phyloP scores from a whole-genome alignment of 139 green algal genomes.

The Eudorina sp. region DNA sequence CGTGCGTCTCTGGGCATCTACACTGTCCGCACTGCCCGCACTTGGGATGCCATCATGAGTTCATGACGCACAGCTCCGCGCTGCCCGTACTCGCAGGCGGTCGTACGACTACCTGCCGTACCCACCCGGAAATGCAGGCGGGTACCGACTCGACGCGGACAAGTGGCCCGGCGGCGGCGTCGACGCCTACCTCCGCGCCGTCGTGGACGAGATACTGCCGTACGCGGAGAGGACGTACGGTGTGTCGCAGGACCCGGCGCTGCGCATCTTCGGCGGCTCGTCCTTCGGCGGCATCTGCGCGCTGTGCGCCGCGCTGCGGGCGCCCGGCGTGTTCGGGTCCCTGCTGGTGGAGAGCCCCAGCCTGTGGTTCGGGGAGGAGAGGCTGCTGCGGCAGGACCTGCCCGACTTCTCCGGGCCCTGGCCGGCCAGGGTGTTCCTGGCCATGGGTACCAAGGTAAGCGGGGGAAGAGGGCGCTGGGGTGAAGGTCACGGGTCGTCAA shows the following conservation, averaged over 20 bases:
- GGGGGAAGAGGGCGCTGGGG: background rate
- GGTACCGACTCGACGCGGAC: slow-evolving; percentile 56
- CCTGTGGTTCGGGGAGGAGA: slow-evolving; percentile 64
- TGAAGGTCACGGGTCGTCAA: background rate
- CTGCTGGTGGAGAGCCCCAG: slow-evolving; percentile 67
- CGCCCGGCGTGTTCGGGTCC: slow-evolving; percentile 53
- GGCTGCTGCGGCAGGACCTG: slow-evolving; percentile 48
- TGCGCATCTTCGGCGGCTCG: slow-evolving; percentile 62
- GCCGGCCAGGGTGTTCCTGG: slow-evolving; percentile 60
- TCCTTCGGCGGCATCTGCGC: slow-evolving; percentile 73
- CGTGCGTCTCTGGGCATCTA: too few relatives aligned
- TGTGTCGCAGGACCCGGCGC: slow-evolving; percentile 4
- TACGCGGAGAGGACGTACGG: slow-evolving; percentile 53
- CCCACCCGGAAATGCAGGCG: slow-evolving; percentile 60
- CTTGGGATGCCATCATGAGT: too few relatives aligned
- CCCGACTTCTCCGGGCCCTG: slow-evolving; percentile 41
- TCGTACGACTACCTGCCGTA: slow-evolving; percentile 69
- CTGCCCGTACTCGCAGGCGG: too few relatives aligned
- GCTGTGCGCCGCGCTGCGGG: slow-evolving; percentile 40
- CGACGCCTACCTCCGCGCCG: slow-evolving; percentile 47
- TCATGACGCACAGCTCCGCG: too few relatives aligned
- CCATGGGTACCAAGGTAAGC: slow-evolving; percentile 50
- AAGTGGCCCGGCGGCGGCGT: slow-evolving; percentile 65
- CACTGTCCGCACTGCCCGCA: too few relatives aligned
- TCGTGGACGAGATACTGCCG: slow-evolving; percentile 54